Conservation (phyloP, 345 rosid genomes). For the Adansonia digitata region DNA sequence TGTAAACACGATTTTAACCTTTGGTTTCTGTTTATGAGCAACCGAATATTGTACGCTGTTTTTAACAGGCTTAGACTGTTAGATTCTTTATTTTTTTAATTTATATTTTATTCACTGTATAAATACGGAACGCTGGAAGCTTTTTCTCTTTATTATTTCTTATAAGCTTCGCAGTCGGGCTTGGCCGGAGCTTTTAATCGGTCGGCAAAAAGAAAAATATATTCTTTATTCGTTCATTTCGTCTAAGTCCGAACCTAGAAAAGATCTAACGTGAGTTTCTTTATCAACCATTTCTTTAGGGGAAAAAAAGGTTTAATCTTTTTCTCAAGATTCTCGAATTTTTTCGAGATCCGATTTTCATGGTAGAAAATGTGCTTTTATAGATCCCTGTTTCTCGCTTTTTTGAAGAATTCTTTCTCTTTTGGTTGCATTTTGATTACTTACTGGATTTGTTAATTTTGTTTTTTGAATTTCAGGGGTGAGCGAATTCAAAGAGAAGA, state of each 20-base stretch:
- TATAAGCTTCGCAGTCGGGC: not conserved
- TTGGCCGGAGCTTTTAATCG: constrained; percentile 18
- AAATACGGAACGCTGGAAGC: not conserved
- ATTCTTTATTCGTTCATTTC: not conserved
- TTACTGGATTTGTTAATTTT: not conserved
- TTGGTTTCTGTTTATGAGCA: too few relatives aligned
- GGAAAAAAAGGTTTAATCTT: not conserved
- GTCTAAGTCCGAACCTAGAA: not conserved
- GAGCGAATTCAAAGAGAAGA: constrained; percentile 4
- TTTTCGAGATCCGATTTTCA: too few relatives aligned
- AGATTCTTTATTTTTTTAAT: not conserved
- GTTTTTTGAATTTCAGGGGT: constrained; percentile 28
- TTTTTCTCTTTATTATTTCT: not conserved
- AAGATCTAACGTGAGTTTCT: constrained; percentile 13
- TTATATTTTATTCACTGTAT: not conserved
- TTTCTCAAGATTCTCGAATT: not conserved
- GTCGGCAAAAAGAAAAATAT: not conserved
- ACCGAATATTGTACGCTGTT: not conserved
- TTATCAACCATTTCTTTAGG: not conserved
- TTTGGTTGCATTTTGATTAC: not conserved
- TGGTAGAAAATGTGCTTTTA: constrained; percentile 2
- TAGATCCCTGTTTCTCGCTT: not conserved
- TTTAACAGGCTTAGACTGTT: not conserved
- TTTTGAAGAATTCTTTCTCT: not conserved
- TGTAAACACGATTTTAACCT: too few relatives aligned